Percentiles rank a stretch among this genome's conserved stretches.
Evolutionary conservation across 345 rosid genomes (phyloP).

Genomic region (Arabidopsis arenosa): DNA sequence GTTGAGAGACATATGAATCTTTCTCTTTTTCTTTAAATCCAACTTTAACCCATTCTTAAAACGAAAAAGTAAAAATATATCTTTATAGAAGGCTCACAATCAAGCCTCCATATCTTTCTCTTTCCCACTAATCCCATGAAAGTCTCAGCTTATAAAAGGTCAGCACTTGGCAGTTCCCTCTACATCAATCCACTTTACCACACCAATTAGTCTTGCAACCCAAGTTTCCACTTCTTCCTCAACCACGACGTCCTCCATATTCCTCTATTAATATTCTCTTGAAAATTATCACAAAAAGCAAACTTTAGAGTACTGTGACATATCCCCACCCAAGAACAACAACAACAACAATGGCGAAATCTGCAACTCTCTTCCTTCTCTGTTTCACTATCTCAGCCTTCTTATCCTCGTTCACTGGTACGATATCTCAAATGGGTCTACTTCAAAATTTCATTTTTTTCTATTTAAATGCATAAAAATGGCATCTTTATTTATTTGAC

Average conservation of each 20-base stretch:
- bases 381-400: conserved; percentile 39
- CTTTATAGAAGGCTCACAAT: conserved; percentile 28
- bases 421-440: neutral
- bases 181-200: conserved; percentile 38
- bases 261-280: conserved; percentile 31
- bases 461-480: neutral
- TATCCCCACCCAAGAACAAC: conserved; percentile 22
- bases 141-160: conserved; percentile 36
- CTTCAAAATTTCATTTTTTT: neutral
- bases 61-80: neutral
- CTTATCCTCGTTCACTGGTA: conserved; percentile 47
- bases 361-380: conserved; percentile 44
- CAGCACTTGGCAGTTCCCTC: conserved; percentile 36
- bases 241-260: conserved; percentile 28
- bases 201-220: conserved; percentile 30
- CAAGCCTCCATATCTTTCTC: conserved; percentile 22
- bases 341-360: conserved; percentile 47
- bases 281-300: neutral
- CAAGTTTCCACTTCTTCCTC: conserved; percentile 42
- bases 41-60: conserved; percentile 32
- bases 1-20: neutral
- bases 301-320: conserved; percentile 26
- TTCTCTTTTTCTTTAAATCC: conserved; percentile 7
- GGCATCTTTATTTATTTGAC: neutral
- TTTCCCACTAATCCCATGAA: conserved; percentile 38